Base-by-base conservation (phyloP, 345 rosid genomes). In the Eucalyptus sp. region DNA sequence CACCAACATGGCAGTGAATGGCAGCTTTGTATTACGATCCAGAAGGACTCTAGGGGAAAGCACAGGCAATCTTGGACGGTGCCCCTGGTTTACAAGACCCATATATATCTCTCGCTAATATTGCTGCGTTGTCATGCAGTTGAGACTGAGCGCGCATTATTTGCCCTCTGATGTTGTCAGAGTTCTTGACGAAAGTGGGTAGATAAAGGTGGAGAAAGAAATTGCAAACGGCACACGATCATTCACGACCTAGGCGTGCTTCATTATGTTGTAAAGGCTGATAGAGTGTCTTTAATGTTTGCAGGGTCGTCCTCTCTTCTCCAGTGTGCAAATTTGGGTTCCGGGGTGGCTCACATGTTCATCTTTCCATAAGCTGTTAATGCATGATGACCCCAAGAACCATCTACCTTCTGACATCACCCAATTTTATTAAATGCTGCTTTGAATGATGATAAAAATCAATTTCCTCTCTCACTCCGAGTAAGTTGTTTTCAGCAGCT, bases 391-490 rank as follows among this genome's bases (percentile, higher is more conserved):
- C 50, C 46, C 17, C 48, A 43, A 56, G 43, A 62, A 66, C 86
- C 71, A 92, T 90, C 94, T 58, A 91, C 91, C 92, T 79, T 85
- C 95, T 93, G 96, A 90, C 89, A 50, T 87, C 56, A 91, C 64
- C 92, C n/a, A 83, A 89, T 88, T 88, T 29, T 41, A 84, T 87
- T 93, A 92, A 94, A 93, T 93, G 91, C 93, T 87, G 90, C 91
- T 83, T 90, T 91, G 60, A 91, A 41, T 76, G 83, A 76, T 88
- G 89, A 87, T n/a, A 50, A 84, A 76, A 33, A 71, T 48, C n/a
- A n/a, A 50, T 18, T 27, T 41, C 50, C 37, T 52, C 22, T 43
- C 66, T 85, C 66, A 41, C 52, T 18, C 18, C 83, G 52, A 62
- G 43, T 56, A 33, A 88, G 90, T 29, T 88, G 54, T 85, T 86